Evolutionary conservation across 1,139 yeast genomes (phyloP), one percentile per base, ranked within the genome.

Genomic region (Hansenula anomala): DNA sequence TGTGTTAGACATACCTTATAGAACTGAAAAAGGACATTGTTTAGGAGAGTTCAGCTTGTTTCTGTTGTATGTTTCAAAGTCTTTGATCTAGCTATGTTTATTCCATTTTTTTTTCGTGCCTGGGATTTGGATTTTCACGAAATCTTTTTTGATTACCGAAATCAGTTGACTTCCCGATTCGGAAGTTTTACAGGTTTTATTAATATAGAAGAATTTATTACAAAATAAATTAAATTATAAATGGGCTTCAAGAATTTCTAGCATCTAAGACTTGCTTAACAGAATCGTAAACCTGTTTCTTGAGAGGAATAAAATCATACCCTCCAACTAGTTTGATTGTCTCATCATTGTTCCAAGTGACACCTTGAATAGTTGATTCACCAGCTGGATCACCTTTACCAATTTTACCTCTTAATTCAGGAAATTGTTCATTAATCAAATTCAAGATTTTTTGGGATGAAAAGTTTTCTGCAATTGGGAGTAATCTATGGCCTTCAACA

Each of bases 231-330:
- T n/a, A n/a, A n/a, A n/a, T n/a, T n/a, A n/a, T n/a, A n/a, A n/a
- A n/a, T n/a, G n/a, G n/a, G n/a, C n/a, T n/a, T n/a, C n/a, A n/a
- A n/a, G n/a, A n/a, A n/a, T n/a, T n/a, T n/a, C n/a, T n/a, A n/a
- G n/a, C n/a, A n/a, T n/a, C 56, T 41, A 69, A 45, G 34, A 73
- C 64, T 49, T 74, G 80, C 22, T 49, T 41, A 23, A 71, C 67
- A 1, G 77, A 59, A 51, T 73, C 79, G 38, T 50, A 48, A 13
- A 72, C 60, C 6, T 69, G 54, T 23, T 61, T 46, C 34, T 67
- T 66, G 40, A 73, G 54, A 19, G 60, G 52, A 36, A 58, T 61
- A 50, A 65, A 69, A 14, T 36, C 28, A 15, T 62, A 53, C 34
- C 65, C 57, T 0, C 73, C 74, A 32, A 70, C 56, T 33, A 60